A percentile compares a stretch with the other conserved stretches of the same genome.
phyloP scores from a whole-genome alignment of 208 protist genomes.

The Trypanosoma boissoni region DNA sequence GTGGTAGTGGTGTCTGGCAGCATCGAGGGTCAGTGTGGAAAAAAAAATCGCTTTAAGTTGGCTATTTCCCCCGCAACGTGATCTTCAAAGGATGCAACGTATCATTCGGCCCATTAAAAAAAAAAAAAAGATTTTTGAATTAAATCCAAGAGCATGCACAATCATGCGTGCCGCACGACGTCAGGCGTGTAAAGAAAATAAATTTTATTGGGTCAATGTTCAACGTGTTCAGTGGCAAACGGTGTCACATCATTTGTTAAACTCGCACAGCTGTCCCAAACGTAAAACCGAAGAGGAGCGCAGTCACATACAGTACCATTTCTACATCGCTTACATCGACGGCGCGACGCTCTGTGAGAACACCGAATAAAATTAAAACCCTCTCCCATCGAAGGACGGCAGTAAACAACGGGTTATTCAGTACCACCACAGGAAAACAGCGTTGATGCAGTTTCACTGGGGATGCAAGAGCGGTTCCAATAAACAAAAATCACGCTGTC shows the following conservation, averaged over 20 bases:
- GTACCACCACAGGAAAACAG: constrained; percentile 34
- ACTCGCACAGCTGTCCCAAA: constrained; percentile 5
- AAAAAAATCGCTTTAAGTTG: no score
- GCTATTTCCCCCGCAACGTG: constrained; percentile 1
- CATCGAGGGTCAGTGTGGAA: constrained; percentile 24
- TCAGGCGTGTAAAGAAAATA: no score
- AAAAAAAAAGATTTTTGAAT: not conserved
- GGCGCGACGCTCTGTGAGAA: constrained; percentile 33
- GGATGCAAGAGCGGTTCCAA: constrained; percentile 28
- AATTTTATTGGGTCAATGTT: constrained; percentile 5
- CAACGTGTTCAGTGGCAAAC: constrained; percentile 35
- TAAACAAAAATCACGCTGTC: constrained; percentile 18
- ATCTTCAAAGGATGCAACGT: constrained; percentile 31
- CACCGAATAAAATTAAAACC: constrained; percentile 18
- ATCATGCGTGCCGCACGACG: constrained; percentile 66
- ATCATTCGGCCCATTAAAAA: constrained; percentile 5
- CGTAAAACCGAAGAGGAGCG: constrained; percentile 34
- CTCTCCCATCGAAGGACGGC: not conserved
- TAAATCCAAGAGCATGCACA: constrained; percentile 68
- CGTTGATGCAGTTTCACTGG: constrained; percentile 37
- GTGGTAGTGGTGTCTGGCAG: constrained; percentile 47
- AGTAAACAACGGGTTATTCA: constrained; percentile 20
- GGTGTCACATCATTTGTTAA: constrained; percentile 39
- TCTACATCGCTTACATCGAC: constrained; percentile 34
- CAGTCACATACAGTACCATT: constrained; percentile 59